These are phyloP conservation scores for Tetradesmus lagerheimii DNA, from an alignment of 139 green algal genomes.

Conservation along the genomic window DNA sequence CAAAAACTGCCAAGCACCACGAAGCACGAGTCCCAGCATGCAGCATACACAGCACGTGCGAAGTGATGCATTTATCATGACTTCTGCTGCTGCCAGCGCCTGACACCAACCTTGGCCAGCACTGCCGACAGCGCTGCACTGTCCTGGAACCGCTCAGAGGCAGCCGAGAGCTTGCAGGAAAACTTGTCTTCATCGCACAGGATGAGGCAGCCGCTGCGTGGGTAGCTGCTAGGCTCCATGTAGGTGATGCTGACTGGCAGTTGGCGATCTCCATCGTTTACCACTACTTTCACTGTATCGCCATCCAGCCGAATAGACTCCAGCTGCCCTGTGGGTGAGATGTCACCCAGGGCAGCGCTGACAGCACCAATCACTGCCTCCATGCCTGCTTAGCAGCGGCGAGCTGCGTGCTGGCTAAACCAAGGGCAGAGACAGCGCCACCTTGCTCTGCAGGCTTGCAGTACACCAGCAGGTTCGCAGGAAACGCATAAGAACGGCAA, in stretches of 20 bases:
- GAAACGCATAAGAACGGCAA: not conserved
- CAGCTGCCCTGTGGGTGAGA: slow-evolving; percentile 36
- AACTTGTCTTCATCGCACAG: slow-evolving; percentile 7
- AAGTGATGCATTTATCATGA: too few species aligned
- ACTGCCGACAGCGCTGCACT: slow-evolving; percentile 40
- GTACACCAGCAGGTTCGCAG: not conserved
- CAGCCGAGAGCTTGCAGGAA: not conserved
- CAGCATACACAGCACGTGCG: not conserved
- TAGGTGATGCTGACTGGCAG: slow-evolving; percentile 31
- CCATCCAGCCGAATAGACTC: not conserved
- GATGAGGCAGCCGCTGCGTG: slow-evolving; percentile 30
- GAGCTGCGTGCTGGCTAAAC: not conserved
- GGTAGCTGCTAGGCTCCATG: slow-evolving; percentile 44
- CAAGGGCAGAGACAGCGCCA: not conserved
- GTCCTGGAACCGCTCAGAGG: slow-evolving; percentile 50
- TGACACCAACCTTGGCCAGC: slow-evolving; percentile 38
- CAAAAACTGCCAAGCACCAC: not conserved
- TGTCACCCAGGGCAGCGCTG: not conserved
- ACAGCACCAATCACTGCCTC: not conserved
- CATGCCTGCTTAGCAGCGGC: not conserved
- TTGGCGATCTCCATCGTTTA: not conserved
- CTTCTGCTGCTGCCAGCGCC: not conserved
- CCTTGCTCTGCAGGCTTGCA: not conserved
- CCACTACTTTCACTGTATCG: not conserved
- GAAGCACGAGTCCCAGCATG: not conserved